Evolutionary conservation across 805 yeast genomes (phyloP).

Genomic region (Candida krabiensis): DNA sequence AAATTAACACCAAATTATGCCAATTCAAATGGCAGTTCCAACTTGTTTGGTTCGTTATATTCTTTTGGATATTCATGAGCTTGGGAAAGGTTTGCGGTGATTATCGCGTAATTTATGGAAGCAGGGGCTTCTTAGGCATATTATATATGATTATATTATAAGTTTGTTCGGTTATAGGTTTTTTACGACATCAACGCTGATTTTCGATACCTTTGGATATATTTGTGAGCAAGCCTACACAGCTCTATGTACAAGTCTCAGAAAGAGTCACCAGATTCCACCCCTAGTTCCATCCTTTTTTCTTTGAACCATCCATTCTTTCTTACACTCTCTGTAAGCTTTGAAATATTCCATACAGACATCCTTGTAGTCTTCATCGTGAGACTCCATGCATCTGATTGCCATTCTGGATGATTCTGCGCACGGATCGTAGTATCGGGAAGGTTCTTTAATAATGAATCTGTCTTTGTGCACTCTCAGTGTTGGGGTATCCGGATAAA

Average conservation of each 20-base stretch:
- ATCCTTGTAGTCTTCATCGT: conserved; percentile 65
- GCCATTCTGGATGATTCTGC: conserved; percentile 87
- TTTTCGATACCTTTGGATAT: too few relatives aligned
- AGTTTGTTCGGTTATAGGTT: too few relatives aligned
- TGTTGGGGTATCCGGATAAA: conserved; percentile 88
- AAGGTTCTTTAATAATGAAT: conserved; percentile 74
- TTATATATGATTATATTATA: too few relatives aligned
- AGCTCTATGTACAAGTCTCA: too few relatives aligned
- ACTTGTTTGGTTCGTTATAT: conserved; percentile 23
- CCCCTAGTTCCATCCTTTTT: conserved; percentile 27
- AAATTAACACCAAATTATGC: conserved; percentile 21
- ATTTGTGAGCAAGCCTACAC: too few relatives aligned
- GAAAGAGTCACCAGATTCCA: conserved; percentile 33
- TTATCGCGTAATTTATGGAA: too few relatives aligned
- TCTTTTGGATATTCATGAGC: conserved; percentile 24
- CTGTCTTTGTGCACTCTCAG: conserved; percentile 63
- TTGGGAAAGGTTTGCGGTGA: too few relatives aligned
- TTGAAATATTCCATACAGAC: conserved; percentile 80
- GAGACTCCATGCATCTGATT: conserved; percentile 75
- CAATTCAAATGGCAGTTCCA: conserved; percentile 11
- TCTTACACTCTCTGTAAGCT: conserved; percentile 90
- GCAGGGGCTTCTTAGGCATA: too few relatives aligned
- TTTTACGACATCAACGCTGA: too few relatives aligned
- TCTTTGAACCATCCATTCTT: conserved; percentile 56
- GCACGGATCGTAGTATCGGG: conserved; percentile 91